Base-by-base conservation (phyloP, 805 yeast genomes). In the Lachancea fermentati region DNA sequence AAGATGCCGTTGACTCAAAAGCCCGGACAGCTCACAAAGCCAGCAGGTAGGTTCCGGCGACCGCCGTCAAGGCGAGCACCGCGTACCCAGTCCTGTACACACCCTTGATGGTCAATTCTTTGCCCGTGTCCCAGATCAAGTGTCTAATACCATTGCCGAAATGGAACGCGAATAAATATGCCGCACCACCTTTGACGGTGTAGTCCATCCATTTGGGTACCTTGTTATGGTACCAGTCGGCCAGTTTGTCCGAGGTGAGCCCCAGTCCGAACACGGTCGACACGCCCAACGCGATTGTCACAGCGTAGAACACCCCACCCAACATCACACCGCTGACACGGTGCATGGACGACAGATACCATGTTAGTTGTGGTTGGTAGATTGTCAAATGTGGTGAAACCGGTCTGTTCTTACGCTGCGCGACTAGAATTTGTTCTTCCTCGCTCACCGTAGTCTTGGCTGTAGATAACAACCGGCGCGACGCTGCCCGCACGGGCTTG, bases 81-180 rank as follows among this genome's bases (percentile, higher is more conserved):
- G 76, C 69, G 67, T 86, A 85, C 48, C 96, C 97, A 28, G 97
- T 88, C 68, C 82, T 78, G 78, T 85, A 84, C 43, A 93, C 96
- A 52, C 95, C 97, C 59, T 82, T 78, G 52, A 85, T 58, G 46
- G 88, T 75, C 60, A 91, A 74, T 65, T 82, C 85, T 51, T 69
- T 72, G 62, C 95, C 95, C 39, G 79, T 63, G 64, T 93, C 98
- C 98, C 98, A 93, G 41, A 85, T 59, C 65, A 91, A 69, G 65
- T 93, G 98, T 76, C 98, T 86, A 48, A 91, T 45, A 55, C 97
- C 97, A 63, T 89, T 87, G 62, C 72, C 77, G 34, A 75, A 57
- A 67, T 93, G 98, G 82, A 77, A 88, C 22, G 84, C 83, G 65
- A 93, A 87, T 50, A 96, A 89, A 70, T 76, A 76, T 6, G 93